Evolutionary conservation across 805 yeast species (phyloP).

Genomic region (Martiniozyma abietophila): DNA sequence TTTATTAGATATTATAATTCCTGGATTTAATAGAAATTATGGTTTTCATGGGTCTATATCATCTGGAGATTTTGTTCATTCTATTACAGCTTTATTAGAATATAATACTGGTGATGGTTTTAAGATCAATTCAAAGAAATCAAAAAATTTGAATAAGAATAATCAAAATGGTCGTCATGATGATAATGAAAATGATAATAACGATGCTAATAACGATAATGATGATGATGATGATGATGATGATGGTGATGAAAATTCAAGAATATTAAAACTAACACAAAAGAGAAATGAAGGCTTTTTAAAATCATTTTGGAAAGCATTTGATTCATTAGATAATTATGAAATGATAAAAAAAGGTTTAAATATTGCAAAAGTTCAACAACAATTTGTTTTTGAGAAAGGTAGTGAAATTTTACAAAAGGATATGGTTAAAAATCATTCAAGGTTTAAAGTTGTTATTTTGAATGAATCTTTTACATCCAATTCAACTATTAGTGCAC

Average conservation of each 20-base stretch:
- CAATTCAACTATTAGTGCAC: conserved; percentile 13
- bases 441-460: conserved; percentile 78
- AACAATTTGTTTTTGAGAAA: conserved; percentile 73
- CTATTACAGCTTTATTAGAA: conserved; percentile 78
- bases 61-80: conserved; percentile 90
- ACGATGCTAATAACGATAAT: conserved; percentile 1
- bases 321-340: conserved; percentile 43
- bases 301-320: conserved; percentile 46
- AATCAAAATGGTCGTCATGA: conserved; percentile 11
- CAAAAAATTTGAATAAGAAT: conserved; percentile 12
- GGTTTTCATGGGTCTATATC: conserved; percentile 84
- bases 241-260: conserved; percentile 23
- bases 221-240: conserved; percentile 20
- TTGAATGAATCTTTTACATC: conserved; percentile 54
- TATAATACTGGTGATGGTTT: conserved; percentile 34
- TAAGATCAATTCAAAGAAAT: conserved; percentile 2
- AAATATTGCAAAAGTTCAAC: conserved; percentile 75
- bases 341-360: conserved; percentile 60
- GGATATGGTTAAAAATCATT: conserved; percentile 64
- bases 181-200: not conserved
- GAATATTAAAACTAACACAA: conserved; percentile 19
- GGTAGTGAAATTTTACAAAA: conserved; percentile 88
- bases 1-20: conserved; percentile 70
- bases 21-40: conserved; percentile 78
- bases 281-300: conserved; percentile 27